Conservation (phyloP, 306 rosid genomes). For the Prinsepia uniflora region DNA sequence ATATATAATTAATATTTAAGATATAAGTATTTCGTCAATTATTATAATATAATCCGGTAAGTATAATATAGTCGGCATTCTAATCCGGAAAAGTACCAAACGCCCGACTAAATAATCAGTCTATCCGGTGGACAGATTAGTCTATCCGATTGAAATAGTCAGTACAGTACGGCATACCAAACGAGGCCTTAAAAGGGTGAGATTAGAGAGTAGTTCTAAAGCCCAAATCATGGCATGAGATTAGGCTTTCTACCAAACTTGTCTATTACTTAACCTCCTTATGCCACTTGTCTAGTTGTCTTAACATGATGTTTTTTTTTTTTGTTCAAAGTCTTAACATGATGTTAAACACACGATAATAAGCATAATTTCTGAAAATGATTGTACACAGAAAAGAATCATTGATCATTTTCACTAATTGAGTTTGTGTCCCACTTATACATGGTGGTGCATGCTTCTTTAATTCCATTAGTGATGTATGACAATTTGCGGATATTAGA, state of each 20-base stretch:
- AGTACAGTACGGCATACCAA: no score
- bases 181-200: neutral
- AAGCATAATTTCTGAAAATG: neutral
- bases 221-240: constrained; percentile 10
- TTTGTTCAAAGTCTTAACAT: constrained; percentile 1
- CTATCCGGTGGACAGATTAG: no score
- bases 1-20: no score
- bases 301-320: no score
- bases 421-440: neutral
- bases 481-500: no score
- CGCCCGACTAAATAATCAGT: no score
- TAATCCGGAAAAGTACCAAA: no score
- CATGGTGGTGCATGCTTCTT: neutral
- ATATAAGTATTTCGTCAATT: no score
- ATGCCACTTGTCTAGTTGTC: neutral
- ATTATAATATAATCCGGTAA: no score
- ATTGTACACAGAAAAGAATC: neutral
- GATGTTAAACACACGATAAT: neutral
- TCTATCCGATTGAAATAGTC: no score
- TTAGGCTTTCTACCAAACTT: constrained; percentile 16
- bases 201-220: neutral
- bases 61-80: no score
- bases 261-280: constrained; percentile 12
- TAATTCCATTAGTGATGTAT: no score
- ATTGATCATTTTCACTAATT: neutral